phyloP scores from a whole-genome alignment of 176 grass and related monocot genomes.

The Oropetium thomaeum region DNA sequence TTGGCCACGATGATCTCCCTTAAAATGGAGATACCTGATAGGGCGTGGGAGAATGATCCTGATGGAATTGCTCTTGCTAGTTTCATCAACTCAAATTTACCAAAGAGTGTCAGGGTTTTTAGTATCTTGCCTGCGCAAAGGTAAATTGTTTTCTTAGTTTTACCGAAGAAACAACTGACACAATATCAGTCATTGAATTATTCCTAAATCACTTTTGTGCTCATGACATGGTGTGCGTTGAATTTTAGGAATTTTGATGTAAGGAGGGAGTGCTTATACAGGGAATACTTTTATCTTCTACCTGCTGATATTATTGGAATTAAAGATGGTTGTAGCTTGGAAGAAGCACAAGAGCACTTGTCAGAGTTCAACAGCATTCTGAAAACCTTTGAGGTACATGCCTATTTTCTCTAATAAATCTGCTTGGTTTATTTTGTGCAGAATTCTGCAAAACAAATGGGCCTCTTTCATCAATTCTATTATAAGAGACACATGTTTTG shows the following conservation, averaged over 20 bases:
- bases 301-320: conserved; percentile 96
- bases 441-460: conserved; percentile 7
- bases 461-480: not conserved
- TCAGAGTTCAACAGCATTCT: conserved; percentile 73
- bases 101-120: conserved; percentile 73
- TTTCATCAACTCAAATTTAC: conserved; percentile 89
- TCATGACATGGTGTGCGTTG: conserved; percentile 13
- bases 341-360: conserved; percentile 64
- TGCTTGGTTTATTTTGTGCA: not conserved
- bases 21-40: conserved; percentile 96
- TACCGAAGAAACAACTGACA: not conserved
- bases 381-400: conserved; percentile 66
- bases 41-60: conserved; percentile 72
- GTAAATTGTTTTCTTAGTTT: conserved; percentile 18
- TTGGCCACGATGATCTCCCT: conserved; percentile 83
- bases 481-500: not conserved
- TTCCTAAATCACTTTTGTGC: not conserved
- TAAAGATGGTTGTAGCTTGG: conserved; percentile 45
- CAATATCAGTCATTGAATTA: not conserved
- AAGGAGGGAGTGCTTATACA: conserved; percentile 78
- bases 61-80: conserved; percentile 70
- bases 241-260: conserved; percentile 76
- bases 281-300: conserved; percentile 81
- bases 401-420: not conserved
- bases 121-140: conserved; percentile 86